phyloP scores from a whole-genome alignment of 192 early-diverging fungal species.

The Entomortierella chlamydospora region DNA sequence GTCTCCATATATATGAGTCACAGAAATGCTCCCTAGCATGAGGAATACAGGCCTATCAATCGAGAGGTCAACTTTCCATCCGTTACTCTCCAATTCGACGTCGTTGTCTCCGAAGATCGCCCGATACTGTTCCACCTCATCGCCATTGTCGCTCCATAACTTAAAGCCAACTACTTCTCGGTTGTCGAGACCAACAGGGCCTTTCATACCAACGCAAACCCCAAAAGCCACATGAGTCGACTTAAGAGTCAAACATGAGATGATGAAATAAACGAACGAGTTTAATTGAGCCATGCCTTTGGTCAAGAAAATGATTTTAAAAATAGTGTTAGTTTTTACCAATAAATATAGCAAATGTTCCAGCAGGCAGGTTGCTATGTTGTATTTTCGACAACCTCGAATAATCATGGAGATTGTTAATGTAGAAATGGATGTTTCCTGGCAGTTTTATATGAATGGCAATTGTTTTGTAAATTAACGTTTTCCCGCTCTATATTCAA shows the following conservation, averaged over 20 bases:
- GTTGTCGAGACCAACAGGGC: neutral
- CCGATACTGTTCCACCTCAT: neutral
- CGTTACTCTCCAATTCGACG: neutral
- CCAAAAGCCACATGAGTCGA: neutral
- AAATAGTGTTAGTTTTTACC: no score
- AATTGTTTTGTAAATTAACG: no score
- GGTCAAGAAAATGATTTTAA: no score
- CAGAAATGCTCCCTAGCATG: neutral
- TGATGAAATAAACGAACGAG: neutral
- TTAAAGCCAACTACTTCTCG: neutral
- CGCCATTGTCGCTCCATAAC: neutral
- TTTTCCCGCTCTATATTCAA: no score
- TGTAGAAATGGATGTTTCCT: no score
- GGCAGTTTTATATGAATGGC: no score
- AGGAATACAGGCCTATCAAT: neutral
- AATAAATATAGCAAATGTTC: no score
- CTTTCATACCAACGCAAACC: neutral
- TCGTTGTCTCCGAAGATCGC: neutral
- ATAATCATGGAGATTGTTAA: no score
- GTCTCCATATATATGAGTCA: neutral
- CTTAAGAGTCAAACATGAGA: neutral
- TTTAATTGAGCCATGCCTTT: no score
- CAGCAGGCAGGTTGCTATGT: no score
- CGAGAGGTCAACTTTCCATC: neutral
- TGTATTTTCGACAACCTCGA: no score